Conservation (phyloP, 768 basidiomycete genomes). For the Leccinum barrowsii region DNA sequence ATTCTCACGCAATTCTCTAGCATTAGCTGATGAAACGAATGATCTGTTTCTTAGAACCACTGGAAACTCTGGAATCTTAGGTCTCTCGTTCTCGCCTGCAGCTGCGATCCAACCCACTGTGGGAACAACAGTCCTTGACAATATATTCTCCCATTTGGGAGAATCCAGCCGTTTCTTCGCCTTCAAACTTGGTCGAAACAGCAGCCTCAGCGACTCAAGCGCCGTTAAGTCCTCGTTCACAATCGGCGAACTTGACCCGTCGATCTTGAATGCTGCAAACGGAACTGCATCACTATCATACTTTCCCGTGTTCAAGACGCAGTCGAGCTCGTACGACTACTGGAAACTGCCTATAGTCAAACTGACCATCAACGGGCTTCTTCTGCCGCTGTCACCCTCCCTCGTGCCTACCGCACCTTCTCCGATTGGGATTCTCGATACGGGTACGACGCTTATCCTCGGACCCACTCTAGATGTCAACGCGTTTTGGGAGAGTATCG, state of each 20-base stretch:
- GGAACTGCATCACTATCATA: conserved; percentile 33
- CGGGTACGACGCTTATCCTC: conserved; percentile 56
- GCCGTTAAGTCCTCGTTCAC: conserved; percentile 43
- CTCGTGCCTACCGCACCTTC: conserved; percentile 38
- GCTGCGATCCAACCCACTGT: conserved; percentile 43
- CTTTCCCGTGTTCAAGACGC: conserved; percentile 39
- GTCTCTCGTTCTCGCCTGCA: conserved; percentile 47
- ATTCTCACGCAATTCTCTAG: conserved; percentile 27
- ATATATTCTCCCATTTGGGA: conserved; percentile 41
- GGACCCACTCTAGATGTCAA: conserved; percentile 51
- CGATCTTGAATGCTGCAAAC: conserved; percentile 20
- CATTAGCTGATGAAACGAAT: conserved; percentile 41
- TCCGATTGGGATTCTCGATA: conserved; percentile 59
- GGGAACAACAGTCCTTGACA: conserved; percentile 47
- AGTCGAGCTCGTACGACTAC: conserved; percentile 42
- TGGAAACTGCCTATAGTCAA: conserved; percentile 53
- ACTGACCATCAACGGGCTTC: conserved; percentile 42
- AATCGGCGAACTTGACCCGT: conserved; percentile 46
- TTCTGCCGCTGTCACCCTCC: conserved; percentile 43
- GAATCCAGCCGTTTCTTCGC: conserved; percentile 47
- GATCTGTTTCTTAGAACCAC: conserved; percentile 43
- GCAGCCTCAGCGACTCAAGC: conserved; percentile 15
- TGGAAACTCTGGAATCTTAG: conserved; percentile 54
- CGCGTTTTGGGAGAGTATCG: conserved; percentile 49
- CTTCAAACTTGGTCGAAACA: conserved; percentile 42